Evolutionary conservation across 345 rosid species (phyloP), one percentile per base, ranked within the genome.

Genomic region (Bruguiera sexangula): DNA sequence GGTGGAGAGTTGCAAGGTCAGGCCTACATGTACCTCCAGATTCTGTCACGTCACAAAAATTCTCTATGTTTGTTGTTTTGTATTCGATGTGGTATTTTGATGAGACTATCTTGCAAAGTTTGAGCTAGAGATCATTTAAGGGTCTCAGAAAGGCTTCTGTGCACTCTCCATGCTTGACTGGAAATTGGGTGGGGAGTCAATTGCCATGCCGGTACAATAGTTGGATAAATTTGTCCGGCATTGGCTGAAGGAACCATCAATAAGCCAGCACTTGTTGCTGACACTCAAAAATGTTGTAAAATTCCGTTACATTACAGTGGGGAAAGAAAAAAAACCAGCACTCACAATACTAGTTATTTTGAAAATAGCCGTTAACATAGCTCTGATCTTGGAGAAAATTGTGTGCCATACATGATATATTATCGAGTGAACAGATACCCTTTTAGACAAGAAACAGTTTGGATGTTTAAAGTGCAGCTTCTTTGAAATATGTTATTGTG

Each of bases 21-120:
- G 77, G 78, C 68, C 39, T 83, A 80, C 78, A 78, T 62, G 78
- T 83, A 78, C 53, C 53, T 60, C 19, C 67, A 18, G 69, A 37
- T 34, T 61, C 78, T 74, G 75, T 32, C 46, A 73, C 75, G 48
- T 56, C 72, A 65, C 43, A 68, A 36, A 31, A 19, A 31, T 55
- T 27, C 26, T 39, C 18, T 43, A 43, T 43, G 50, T 43, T 43
- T 13, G 19, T 43, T 13, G 18, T 43, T 3, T 43, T 2, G 5
- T 43, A 43, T 43, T 43, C 15, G 5, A 43, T 11, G 50, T 43
- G 5, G 50, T 43, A 43, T 62, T 13, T 43, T 3, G 50, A 15
- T 43, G 50, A 43, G 50, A 43, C 16, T 43, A 13, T 43, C 50
- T 11, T 43, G 15, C 5, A 13, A 43, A 15, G 15, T 39, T 43